Percentiles rank a stretch among this genome's conserved stretches.
phyloP scores from a whole-genome alignment of 768 basidiomycete genomes.

The Dioszegia crocea region DNA sequence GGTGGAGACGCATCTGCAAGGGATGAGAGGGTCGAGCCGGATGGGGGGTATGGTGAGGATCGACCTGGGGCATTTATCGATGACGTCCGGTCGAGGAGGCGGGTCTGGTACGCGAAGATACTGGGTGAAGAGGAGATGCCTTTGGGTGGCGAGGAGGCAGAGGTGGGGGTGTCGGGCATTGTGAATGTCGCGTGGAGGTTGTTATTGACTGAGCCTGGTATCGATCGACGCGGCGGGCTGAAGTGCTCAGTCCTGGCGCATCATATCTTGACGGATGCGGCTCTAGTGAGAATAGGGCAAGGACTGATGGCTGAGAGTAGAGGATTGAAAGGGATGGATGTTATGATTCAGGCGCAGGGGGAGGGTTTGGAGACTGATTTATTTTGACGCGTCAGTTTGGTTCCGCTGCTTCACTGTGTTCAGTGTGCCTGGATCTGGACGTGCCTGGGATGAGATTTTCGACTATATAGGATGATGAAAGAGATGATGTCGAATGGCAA shows the following conservation, averaged over 20 bases:
- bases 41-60: constrained; percentile 9
- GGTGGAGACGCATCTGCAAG: constrained; percentile 24
- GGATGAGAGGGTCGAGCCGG: constrained; percentile 16
- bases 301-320: too few species aligned
- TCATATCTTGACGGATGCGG: too few species aligned
- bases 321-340: background rate
- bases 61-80: background rate
- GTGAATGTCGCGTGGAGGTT: constrained; percentile 1
- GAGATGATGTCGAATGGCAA: too few species aligned
- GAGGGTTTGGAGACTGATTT: background rate
- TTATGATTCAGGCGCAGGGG: background rate
- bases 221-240: background rate
- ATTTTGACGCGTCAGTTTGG: background rate
- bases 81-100: constrained; percentile 29
- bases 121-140: constrained; percentile 29
- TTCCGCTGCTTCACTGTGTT: background rate
- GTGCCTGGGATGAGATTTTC: too few species aligned
- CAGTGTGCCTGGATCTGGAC: too few species aligned
- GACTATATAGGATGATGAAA: too few species aligned
- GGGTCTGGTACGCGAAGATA: constrained; percentile 41
- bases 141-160: constrained; percentile 39
- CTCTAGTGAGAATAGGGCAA: too few species aligned
- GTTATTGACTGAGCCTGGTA: constrained; percentile 2
- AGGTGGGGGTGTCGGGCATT: constrained; percentile 20
- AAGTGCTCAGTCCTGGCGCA: background rate